phyloP scores from a whole-genome alignment of 2,329 filamentous ascomycete species.

The Parafenestella ontariensis region DNA sequence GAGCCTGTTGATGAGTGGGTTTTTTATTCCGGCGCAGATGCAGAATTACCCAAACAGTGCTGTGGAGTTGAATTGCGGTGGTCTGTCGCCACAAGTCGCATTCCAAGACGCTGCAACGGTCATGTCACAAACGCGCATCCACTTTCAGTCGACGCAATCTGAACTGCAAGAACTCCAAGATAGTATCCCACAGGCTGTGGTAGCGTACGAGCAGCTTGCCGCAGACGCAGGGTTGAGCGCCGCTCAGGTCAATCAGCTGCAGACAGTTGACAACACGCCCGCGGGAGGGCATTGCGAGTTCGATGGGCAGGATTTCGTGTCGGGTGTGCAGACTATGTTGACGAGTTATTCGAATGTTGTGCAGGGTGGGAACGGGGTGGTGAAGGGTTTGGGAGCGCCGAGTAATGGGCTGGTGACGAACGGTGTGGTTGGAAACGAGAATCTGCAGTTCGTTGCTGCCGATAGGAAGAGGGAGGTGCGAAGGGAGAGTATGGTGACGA shows the following conservation, averaged over 20 bases:
- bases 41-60: slow-evolving; percentile 59
- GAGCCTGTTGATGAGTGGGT: slow-evolving; percentile 61
- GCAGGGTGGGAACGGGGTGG: slow-evolving; percentile 59
- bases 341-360: slow-evolving; percentile 62
- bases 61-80: slow-evolving; percentile 65
- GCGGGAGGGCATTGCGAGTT: slow-evolving; percentile 66
- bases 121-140: slow-evolving; percentile 58
- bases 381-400: slow-evolving; percentile 55
- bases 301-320: slow-evolving; percentile 61
- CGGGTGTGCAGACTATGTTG: slow-evolving; percentile 65
- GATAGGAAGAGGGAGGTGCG: slow-evolving; percentile 32
- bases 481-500: slow-evolving; percentile 34
- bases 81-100: slow-evolving; percentile 60
- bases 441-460: slow-evolving; percentile 49
- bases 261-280: slow-evolving; percentile 65
- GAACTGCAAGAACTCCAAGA: slow-evolving; percentile 60
- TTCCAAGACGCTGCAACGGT: slow-evolving; percentile 55
- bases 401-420: slow-evolving; percentile 56
- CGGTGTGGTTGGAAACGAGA: slow-evolving; percentile 59
- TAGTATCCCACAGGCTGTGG: slow-evolving; percentile 59
- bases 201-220: slow-evolving; percentile 60
- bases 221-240: slow-evolving; percentile 53
- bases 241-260: slow-evolving; percentile 57
- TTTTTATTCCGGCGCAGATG: slow-evolving; percentile 66
- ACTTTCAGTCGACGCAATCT: slow-evolving; percentile 63